phyloP scores from a whole-genome alignment of 106 monocot species.

The Cymbidium sinense region DNA sequence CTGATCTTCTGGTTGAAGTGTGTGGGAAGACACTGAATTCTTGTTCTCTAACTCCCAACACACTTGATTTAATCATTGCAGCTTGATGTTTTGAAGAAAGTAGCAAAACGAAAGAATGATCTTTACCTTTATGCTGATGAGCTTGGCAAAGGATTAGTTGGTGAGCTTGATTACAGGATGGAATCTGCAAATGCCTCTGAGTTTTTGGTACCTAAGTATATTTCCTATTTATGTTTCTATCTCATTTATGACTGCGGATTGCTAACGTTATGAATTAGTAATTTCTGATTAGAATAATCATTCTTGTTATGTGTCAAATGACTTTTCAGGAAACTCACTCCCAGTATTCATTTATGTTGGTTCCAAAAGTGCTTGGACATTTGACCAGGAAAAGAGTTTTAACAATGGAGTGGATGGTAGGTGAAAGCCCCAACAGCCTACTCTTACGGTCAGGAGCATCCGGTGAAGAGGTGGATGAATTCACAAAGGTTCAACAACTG shows the following conservation, averaged over 20 bases:
- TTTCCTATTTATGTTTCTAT: not conserved
- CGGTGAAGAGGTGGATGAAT: slow-evolving; percentile 9
- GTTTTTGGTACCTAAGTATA: slow-evolving; percentile 47
- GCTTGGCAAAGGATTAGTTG: slow-evolving; percentile 87
- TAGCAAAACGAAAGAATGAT: slow-evolving; percentile 73
- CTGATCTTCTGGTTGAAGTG: slow-evolving; percentile 2
- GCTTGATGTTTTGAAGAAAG: slow-evolving; percentile 55
- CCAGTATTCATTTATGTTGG: slow-evolving; percentile 63
- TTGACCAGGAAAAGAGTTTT: slow-evolving; percentile 71
- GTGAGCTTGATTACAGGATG: slow-evolving; percentile 81
- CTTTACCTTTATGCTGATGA: slow-evolving; percentile 87
- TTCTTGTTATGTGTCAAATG: not conserved
- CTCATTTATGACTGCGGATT: not conserved
- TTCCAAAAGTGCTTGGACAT: slow-evolving; percentile 60
- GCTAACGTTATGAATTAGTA: not conserved
- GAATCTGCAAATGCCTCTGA: slow-evolving; percentile 88
- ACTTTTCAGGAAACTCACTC: slow-evolving; percentile 66
- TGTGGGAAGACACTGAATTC: not conserved
- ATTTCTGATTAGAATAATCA: not conserved
- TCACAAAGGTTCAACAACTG: slow-evolving; percentile 20
- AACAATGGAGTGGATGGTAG: slow-evolving; percentile 79
- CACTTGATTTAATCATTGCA: slow-evolving; percentile 20
- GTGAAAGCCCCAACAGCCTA: slow-evolving; percentile 66
- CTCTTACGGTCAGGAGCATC: slow-evolving; percentile 35
- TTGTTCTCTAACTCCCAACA: not conserved